phyloP scores from a whole-genome alignment of 208 protist species.

The Trypanosoma vivax region DNA sequence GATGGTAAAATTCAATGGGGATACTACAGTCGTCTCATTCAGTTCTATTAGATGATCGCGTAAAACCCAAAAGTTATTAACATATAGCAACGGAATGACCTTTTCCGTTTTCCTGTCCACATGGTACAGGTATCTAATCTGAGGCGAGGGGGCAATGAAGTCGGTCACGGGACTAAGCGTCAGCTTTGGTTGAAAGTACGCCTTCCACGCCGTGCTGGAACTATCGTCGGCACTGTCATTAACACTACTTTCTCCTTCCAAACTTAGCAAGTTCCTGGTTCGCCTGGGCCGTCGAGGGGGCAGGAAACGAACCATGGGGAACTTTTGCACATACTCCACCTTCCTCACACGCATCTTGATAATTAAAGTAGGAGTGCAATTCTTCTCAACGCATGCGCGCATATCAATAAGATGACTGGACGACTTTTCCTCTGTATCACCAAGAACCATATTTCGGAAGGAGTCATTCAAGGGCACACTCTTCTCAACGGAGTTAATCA shows the following conservation, averaged over 20 bases:
- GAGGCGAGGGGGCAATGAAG: slow-evolving; percentile 46
- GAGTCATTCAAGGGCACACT: slow-evolving; percentile 13
- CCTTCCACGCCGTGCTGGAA: slow-evolving; percentile 20
- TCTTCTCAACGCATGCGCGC: slow-evolving; percentile 7
- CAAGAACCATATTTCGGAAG: slow-evolving; percentile 23
- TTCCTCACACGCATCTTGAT: slow-evolving; percentile 24
- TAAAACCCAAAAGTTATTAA: slow-evolving; percentile 95
- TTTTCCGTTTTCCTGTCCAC: slow-evolving; percentile 20
- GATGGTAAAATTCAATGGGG: slow-evolving; percentile 48
- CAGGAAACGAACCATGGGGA: slow-evolving; percentile 27
- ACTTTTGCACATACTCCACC: slow-evolving; percentile 19
- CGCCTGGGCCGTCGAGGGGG: slow-evolving; percentile 21
- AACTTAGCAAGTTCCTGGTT: slow-evolving; percentile 20
- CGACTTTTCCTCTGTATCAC: slow-evolving; percentile 4
- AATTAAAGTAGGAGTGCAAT: slow-evolving; percentile 17
- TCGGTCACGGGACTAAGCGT: slow-evolving; percentile 70
- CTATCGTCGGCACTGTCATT: slow-evolving; percentile 1
- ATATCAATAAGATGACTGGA: slow-evolving; percentile 19
- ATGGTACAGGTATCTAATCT: slow-evolving; percentile 14
- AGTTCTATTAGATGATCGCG: slow-evolving; percentile 71
- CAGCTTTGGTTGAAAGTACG: slow-evolving; percentile 54
- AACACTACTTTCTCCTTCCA: not conserved
- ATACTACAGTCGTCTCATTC: slow-evolving; percentile 61
- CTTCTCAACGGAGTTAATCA: slow-evolving; percentile 10
- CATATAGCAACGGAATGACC: slow-evolving; percentile 87